A percentile compares a stretch with the other conserved stretches of the same genome.
Conservation (phyloP, 1,284 basidiomycete species). For the Kalmanozyma brasiliensis region DNA sequence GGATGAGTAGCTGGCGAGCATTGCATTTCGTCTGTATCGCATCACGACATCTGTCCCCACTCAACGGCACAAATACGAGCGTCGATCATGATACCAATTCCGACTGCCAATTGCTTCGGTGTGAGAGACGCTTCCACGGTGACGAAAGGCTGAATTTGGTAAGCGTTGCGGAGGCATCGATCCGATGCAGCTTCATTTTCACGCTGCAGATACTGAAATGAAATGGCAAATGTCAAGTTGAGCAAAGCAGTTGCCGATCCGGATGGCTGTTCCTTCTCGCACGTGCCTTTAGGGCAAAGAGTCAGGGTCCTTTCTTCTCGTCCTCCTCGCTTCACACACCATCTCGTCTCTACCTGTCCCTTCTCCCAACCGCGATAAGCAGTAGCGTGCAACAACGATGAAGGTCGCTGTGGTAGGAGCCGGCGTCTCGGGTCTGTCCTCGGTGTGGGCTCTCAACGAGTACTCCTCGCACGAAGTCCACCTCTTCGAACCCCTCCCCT, state of each 20-base stretch:
- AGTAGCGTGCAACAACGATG: too few relatives aligned
- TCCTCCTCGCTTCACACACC: constrained; percentile 3
- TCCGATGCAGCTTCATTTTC: too few relatives aligned
- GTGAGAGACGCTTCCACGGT: background rate
- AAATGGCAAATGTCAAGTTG: too few relatives aligned
- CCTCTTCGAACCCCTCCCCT: constrained; percentile 77
- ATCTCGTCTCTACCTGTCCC: background rate
- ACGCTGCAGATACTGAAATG: too few relatives aligned
- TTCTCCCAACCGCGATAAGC: too few relatives aligned
- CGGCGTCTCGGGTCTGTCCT: constrained; percentile 80
- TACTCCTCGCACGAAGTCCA: constrained; percentile 82
- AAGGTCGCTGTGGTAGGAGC: constrained; percentile 79
- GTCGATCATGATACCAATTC: too few relatives aligned
- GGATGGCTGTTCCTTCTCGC: too few relatives aligned
- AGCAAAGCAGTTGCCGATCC: constrained; percentile 1
- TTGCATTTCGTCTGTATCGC: background rate
- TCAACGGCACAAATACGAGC: too few relatives aligned
- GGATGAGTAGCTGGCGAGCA: constrained; percentile 4
- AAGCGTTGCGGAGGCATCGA: too few relatives aligned
- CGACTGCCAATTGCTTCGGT: too few relatives aligned
- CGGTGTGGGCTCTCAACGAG: constrained; percentile 84
- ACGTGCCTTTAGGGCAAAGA: too few relatives aligned
- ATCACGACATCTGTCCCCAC: background rate
- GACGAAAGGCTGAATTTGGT: too few relatives aligned
- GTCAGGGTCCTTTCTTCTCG: background rate